phyloP scores from a whole-genome alignment of 495 filamentous ascomycete genomes.

The Xylaria nigripes region DNA sequence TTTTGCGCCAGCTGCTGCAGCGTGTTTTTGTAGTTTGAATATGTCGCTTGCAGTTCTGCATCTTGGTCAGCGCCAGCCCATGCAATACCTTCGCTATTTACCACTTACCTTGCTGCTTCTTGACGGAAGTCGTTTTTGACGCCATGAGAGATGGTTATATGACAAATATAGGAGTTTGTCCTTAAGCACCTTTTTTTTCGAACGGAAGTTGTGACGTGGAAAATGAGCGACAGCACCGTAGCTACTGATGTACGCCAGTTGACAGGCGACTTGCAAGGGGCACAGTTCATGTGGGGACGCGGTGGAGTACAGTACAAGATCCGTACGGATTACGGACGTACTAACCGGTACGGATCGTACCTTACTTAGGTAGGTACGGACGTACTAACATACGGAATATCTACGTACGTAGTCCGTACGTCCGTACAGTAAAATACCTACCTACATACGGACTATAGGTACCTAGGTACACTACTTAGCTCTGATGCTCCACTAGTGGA shows the following conservation, averaged over 20 bases:
- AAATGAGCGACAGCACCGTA: background rate
- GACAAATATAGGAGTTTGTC: background rate
- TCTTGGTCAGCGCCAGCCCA: constrained; percentile 16
- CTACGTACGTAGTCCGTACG: no score
- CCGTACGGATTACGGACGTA: no score
- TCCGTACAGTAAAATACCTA: no score
- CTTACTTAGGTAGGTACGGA: no score
- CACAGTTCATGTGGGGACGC: constrained; percentile 11
- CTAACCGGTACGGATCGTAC: no score
- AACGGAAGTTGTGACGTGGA: constrained; percentile 1
- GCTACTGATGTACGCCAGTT: background rate
- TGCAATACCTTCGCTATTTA: background rate
- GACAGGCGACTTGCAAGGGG: constrained; percentile 9
- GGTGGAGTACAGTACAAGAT: no score
- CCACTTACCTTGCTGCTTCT: constrained; percentile 76
- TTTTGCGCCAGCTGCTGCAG: constrained; percentile 91
- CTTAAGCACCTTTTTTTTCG: background rate
- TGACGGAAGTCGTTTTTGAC: constrained; percentile 38
- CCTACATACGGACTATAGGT: no score
- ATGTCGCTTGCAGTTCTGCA: constrained; percentile 85
- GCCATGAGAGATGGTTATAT: constrained; percentile 26
- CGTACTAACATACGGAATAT: no score
- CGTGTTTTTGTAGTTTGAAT: constrained; percentile 90
- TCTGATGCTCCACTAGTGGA: no score
- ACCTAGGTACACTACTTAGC: no score